Conservation (phyloP, 176 grass and related monocot species). For the Areca catechu region DNA sequence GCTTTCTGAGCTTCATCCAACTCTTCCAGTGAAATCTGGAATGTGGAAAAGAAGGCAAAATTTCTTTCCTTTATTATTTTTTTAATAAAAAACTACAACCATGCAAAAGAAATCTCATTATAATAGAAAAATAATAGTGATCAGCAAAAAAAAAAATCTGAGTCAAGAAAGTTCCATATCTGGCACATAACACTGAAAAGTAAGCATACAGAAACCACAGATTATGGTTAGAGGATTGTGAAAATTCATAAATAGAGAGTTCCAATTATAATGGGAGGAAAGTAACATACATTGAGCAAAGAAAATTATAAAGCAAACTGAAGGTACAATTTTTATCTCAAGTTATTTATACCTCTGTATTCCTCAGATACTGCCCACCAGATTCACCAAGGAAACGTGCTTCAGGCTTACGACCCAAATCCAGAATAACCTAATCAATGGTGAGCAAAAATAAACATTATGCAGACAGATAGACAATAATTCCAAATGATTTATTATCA, state of each 20-base stretch:
- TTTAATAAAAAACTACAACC: neutral
- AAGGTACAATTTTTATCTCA: neutral
- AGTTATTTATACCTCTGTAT: slow-evolving; percentile 46
- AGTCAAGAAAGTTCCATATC: too few relatives aligned
- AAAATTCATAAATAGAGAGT: too few relatives aligned
- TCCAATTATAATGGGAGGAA: too few relatives aligned
- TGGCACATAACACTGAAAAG: too few relatives aligned
- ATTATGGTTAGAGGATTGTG: too few relatives aligned
- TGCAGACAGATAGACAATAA: neutral
- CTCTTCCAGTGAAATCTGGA: slow-evolving; percentile 81
- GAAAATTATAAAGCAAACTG: too few relatives aligned
- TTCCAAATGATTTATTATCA: too few relatives aligned
- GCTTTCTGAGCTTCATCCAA: slow-evolving; percentile 70
- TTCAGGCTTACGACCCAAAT: slow-evolving; percentile 88
- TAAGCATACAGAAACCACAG: too few relatives aligned
- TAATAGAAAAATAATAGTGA: neutral
- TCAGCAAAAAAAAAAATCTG: too few relatives aligned
- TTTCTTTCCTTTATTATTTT: neutral
- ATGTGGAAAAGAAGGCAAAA: neutral
- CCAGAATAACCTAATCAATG: slow-evolving; percentile 65
- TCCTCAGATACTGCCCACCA: slow-evolving; percentile 76
- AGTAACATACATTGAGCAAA: too few relatives aligned
- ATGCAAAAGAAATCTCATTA: neutral
- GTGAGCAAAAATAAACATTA: neutral
- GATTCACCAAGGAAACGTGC: slow-evolving; percentile 85